Evolutionary conservation across 2,329 filamentous ascomycete species (phyloP).

Genomic region (Helicocarpus griseus): DNA sequence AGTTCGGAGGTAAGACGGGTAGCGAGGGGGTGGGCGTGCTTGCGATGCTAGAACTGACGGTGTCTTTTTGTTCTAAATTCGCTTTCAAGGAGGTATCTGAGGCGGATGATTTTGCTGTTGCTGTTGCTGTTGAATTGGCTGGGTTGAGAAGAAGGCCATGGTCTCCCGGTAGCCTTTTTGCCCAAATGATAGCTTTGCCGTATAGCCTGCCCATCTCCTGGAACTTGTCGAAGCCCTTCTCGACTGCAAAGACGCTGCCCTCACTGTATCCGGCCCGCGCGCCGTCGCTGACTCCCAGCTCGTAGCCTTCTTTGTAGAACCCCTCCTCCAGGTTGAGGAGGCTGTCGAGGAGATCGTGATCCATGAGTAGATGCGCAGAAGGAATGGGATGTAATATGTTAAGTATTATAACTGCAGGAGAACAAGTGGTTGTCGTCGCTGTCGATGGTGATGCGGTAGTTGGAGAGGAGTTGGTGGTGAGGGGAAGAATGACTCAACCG

Average conservation of each 20-base stretch:
- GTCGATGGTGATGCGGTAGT: not conserved
- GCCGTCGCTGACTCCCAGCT: slow-evolving; percentile 66
- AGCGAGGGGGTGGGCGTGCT: not conserved
- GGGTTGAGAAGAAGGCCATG: slow-evolving; percentile 7
- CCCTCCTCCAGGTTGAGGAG: slow-evolving; percentile 52
- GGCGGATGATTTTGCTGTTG: not conserved
- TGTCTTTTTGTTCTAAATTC: not conserved
- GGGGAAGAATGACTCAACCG: not conserved
- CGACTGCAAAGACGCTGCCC: slow-evolving; percentile 80
- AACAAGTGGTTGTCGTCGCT: not conserved
- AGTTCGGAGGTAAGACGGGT: slow-evolving; percentile 13
- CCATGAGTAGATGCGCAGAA: not conserved
- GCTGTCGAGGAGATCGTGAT: slow-evolving; percentile 42
- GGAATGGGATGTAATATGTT: not conserved
- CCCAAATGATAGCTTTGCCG: slow-evolving; percentile 75
- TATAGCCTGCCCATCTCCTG: slow-evolving; percentile 67
- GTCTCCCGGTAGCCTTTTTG: slow-evolving; percentile 50
- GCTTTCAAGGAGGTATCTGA: not conserved
- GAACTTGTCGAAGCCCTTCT: slow-evolving; percentile 92
- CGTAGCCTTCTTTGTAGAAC: slow-evolving; percentile 78
- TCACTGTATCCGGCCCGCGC: slow-evolving; percentile 69
- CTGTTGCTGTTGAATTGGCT: not conserved
- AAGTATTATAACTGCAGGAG: not conserved
- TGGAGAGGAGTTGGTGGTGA: not conserved
- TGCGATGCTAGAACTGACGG: not conserved